phyloP scores from a whole-genome alignment of 73 alveolate genomes.

The Breviolum minutum region DNA sequence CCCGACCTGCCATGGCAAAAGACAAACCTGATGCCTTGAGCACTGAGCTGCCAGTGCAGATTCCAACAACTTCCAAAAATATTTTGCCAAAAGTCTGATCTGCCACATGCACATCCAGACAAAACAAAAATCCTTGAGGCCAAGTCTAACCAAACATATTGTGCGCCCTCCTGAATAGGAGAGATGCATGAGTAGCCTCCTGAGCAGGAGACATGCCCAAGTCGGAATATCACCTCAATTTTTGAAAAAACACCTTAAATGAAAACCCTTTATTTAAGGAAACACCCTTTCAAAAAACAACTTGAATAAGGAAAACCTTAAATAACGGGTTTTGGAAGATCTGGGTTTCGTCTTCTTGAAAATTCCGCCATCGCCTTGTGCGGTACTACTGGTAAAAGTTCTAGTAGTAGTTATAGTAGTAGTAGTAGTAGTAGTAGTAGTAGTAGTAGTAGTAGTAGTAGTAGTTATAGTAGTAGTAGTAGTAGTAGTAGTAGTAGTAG shows the following conservation, averaged over 20 bases:
- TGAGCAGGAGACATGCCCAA: background rate
- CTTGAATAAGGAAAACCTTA: background rate
- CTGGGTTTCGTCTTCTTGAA: too few species aligned
- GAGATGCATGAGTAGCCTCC: background rate
- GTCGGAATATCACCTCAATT: background rate
- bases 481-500: too few species aligned
- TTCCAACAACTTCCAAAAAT: background rate
- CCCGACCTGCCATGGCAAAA: background rate
- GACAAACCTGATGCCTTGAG: background rate
- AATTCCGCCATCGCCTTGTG: too few species aligned
- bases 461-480: too few species aligned
- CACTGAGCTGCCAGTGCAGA: background rate
- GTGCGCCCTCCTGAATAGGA: too few species aligned
- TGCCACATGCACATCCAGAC: background rate
- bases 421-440: too few species aligned
- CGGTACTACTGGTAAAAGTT: too few species aligned
- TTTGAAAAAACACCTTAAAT: background rate
- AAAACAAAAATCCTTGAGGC: background rate
- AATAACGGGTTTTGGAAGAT: background rate
- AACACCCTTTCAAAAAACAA: background rate
- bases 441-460: too few species aligned
- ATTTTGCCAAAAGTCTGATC: background rate
- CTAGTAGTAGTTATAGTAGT: too few species aligned
- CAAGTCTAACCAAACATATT: too few species aligned
- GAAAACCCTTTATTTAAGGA: background rate